Evolutionary conservation across 768 basidiomycete genomes (phyloP).

Genomic region (Boletus sensibilis): DNA sequence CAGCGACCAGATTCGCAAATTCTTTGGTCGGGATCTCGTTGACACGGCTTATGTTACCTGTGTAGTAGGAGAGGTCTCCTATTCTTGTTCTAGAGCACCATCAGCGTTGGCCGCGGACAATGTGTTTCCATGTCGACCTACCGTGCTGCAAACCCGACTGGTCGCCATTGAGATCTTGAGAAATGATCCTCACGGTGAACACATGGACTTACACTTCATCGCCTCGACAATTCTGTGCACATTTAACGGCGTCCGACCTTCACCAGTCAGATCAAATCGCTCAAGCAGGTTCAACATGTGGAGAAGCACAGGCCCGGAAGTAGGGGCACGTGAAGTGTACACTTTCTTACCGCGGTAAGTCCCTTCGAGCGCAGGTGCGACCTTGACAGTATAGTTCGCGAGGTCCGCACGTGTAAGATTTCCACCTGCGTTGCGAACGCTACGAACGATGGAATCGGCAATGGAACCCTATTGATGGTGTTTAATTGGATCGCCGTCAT

Average conservation of each 20-base stretch:
- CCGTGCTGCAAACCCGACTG: constrained; percentile 67
- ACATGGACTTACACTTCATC: constrained; percentile 66
- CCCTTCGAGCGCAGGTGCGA: constrained; percentile 72
- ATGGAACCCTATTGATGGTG: constrained; percentile 60
- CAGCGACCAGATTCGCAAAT: constrained; percentile 58
- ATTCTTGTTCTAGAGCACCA: constrained; percentile 65
- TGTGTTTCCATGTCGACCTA: constrained; percentile 23
- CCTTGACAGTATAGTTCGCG: constrained; percentile 62
- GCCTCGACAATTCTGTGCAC: constrained; percentile 82
- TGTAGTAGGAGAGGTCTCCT: constrained; percentile 67
- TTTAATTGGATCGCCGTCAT: constrained; percentile 12
- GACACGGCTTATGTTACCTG: constrained; percentile 55
- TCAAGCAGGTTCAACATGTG: constrained; percentile 92
- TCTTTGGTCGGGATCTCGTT: constrained; percentile 64
- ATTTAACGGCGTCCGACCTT: constrained; percentile 58
- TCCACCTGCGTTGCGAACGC: constrained; percentile 73
- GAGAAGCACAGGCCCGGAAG: constrained; percentile 85
- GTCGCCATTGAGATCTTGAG: constrained; percentile 5
- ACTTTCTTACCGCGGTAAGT: constrained; percentile 75
- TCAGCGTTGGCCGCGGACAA: constrained; percentile 7
- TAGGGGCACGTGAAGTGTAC: constrained; percentile 83
- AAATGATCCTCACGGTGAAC: constrained; percentile 12
- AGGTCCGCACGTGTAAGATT: constrained; percentile 78
- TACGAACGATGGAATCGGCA: constrained; percentile 73
- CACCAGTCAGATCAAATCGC: constrained; percentile 53